These are phyloP conservation scores for Xylaria sp. DNA, from an alignment of 2,329 filamentous ascomycete species.

Conservation along the genomic window DNA sequence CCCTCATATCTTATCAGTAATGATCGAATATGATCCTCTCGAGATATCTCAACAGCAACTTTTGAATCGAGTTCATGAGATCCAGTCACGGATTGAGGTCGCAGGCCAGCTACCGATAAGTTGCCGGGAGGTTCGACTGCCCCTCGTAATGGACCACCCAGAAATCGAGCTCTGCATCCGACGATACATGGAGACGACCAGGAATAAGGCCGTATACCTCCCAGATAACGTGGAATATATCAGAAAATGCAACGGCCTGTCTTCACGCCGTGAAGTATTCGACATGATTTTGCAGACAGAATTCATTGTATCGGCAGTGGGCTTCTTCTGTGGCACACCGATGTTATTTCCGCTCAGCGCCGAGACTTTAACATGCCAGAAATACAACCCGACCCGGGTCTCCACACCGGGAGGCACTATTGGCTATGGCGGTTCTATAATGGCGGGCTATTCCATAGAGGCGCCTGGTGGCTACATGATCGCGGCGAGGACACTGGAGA, in stretches of 20 bases:
- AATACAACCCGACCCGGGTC: constrained; percentile 52
- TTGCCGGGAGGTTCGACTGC: constrained; percentile 51
- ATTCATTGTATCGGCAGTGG: constrained; percentile 50
- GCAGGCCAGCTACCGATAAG: constrained; percentile 35
- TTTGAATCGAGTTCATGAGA: constrained; percentile 2
- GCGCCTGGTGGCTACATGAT: constrained; percentile 56
- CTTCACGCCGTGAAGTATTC: constrained; percentile 48
- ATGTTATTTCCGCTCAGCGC: constrained; percentile 49
- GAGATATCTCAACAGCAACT: constrained; percentile 18
- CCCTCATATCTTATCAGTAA: constrained; percentile 20
- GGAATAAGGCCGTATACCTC: constrained; percentile 69
- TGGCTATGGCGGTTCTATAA: constrained; percentile 51
- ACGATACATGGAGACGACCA: constrained; percentile 70
- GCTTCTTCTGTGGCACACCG: constrained; percentile 54
- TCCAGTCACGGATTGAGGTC: not conserved
- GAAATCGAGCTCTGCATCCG: constrained; percentile 62
- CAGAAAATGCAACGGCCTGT: constrained; percentile 53
- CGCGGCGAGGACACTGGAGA: constrained; percentile 49
- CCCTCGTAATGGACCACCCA: constrained; percentile 54
- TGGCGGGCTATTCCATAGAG: constrained; percentile 54
- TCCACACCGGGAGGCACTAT: constrained; percentile 53
- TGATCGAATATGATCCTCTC: constrained; percentile 25
- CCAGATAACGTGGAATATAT: constrained; percentile 70
- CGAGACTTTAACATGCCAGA: constrained; percentile 43
- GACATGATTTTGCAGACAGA: constrained; percentile 49